Base-by-base conservation (phyloP, 2,329 filamentous ascomycete species). In the Teratosphaeria zuluensis region DNA sequence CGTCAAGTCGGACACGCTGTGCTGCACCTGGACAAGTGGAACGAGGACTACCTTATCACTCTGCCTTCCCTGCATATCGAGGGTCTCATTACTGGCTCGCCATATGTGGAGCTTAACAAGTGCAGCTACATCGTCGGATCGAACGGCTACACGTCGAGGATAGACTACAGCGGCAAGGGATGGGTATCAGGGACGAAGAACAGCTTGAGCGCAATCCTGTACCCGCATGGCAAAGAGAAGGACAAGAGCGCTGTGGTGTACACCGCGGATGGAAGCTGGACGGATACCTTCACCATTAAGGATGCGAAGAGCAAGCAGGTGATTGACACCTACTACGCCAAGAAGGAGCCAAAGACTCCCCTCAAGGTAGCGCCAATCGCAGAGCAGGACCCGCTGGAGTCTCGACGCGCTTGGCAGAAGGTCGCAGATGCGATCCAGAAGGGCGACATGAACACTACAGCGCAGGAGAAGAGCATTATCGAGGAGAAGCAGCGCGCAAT, bases 111-210 rank as follows among this genome's bases (percentile, higher is more conserved):
- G 75, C 82, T 97, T 51, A 90, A 96, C 70, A 87, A 87, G 68
- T 84, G 82, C 61, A 91, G 88, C 65, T 90, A 88, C 76, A 96
- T 99, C 68, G 84, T 85, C 58, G 94, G 90, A 63, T 94, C 88
- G 28, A 88, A 86, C 2, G 92, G 94, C 56, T 96, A 87, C 77
- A 88, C 90, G 4, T 84, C 90, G 63, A 92, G 90, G 77, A 89
- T 97, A 69, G 90, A 96, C 72, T 99, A 96, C 78, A 88, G 85
- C 61, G 92, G 92, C 68, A 92, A 90, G 72, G 92, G 92, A 59
- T 99, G 92, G 92, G 75, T 99, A 9, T 91, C 88, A 53, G 94
- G 92, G 65, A 95, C 95, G 81, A 96, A 96, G 79, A 97, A 97
- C 77, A 88, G 82, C 58, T 90, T 97, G 72, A 84, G 80, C 12